Evolutionary conservation across 331 rosid genomes (phyloP).

Genomic region (Pyracantha coccinea): DNA sequence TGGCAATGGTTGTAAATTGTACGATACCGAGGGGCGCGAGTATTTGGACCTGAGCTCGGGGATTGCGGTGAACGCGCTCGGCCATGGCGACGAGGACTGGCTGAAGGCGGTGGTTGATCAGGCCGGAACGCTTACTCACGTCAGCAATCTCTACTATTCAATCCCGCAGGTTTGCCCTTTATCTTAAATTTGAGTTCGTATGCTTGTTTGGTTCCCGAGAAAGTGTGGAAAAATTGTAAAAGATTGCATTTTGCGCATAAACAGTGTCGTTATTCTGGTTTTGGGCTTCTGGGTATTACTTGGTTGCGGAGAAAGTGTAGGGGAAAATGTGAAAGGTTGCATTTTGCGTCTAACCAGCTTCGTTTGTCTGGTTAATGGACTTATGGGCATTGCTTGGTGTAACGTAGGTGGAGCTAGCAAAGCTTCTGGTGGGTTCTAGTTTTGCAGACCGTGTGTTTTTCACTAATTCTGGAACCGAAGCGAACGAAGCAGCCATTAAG

Average conservation of each 20-base stretch:
- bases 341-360: not conserved
- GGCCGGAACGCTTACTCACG: constrained; percentile 61
- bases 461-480: constrained; percentile 84
- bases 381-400: constrained; percentile 5
- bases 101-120: constrained; percentile 62
- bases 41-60: constrained; percentile 69
- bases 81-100: constrained; percentile 76
- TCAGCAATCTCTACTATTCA: constrained; percentile 70
- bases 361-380: not conserved
- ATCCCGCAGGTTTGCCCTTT: constrained; percentile 57
- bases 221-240: not conserved
- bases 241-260: not conserved
- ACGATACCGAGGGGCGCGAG: constrained; percentile 59
- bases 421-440: constrained; percentile 50
- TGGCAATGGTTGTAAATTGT: constrained; percentile 59
- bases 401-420: constrained; percentile 73
- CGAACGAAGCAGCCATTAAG: constrained; percentile 89
- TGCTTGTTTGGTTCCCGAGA: not conserved
- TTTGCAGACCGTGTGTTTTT: constrained; percentile 89
- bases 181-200: not conserved
- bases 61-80: constrained; percentile 77
- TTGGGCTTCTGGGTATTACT: not conserved
- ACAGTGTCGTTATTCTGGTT: not conserved
- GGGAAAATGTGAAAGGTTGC: not conserved
- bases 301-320: not conserved